These are phyloP conservation scores for Camellia granthamiana DNA, from an alignment of 148 eudicot genomes.

Conservation along the genomic window DNA sequence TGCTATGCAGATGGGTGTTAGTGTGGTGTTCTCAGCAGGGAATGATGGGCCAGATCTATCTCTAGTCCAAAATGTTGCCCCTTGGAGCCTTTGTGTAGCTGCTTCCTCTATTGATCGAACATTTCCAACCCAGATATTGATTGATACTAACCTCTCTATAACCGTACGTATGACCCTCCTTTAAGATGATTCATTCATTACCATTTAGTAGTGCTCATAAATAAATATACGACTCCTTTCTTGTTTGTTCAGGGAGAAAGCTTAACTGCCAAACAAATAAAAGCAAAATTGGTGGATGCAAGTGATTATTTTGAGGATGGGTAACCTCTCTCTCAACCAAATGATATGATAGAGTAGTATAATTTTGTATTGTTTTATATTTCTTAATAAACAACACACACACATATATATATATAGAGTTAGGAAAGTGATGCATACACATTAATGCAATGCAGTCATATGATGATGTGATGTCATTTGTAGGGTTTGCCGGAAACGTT, in stretches of 20 bases:
- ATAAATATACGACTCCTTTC: not conserved
- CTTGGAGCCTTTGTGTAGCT: constrained; percentile 48
- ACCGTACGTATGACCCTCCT: constrained; percentile 21
- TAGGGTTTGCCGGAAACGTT: constrained; percentile 26
- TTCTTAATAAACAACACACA: no score
- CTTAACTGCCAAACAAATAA: constrained; percentile 25
- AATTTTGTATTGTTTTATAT: no score
- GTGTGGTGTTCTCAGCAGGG: constrained; percentile 48
- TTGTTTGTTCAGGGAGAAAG: constrained; percentile 42
- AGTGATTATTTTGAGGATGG: constrained; percentile 20
- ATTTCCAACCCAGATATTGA: constrained; percentile 36
- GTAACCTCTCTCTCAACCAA: constrained; percentile 16
- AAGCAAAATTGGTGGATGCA: constrained; percentile 24
- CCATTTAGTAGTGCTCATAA: not conserved
- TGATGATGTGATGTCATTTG: not conserved
- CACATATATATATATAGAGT: no score
- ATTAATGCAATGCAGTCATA: no score
- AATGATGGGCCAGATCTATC: constrained; percentile 41
- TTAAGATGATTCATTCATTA: not conserved
- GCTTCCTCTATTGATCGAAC: constrained; percentile 45
- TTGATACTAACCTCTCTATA: constrained; percentile 24
- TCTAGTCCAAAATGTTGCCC: constrained; percentile 43
- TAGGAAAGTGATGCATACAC: no score
- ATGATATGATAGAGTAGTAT: no score
- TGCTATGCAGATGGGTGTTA: constrained; percentile 42